Base-by-base conservation (phyloP, 1,284 basidiomycete genomes). In the Cerioporus squamosus region DNA sequence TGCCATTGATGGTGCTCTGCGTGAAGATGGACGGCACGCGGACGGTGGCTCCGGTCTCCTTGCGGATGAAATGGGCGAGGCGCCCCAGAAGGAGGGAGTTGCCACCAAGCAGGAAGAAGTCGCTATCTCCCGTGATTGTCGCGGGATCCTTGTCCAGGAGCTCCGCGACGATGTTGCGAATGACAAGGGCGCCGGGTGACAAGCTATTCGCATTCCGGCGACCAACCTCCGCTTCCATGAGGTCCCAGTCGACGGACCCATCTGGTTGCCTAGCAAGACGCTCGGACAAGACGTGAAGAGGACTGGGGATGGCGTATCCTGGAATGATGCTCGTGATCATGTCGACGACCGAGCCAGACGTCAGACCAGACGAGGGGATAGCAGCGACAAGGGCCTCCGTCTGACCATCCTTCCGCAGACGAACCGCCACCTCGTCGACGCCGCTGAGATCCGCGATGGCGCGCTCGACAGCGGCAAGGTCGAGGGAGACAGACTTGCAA, bases 391-490 rank as follows among this genome's bases (percentile, higher is more conserved):
- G 75, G 2, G 75, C 78, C 55, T 77, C 77, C 8, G 71, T 62
- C 12, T 70, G 60, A 10, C 74, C 75, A 49, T 79, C 75, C 5
- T 65, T 59, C 2, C 68, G 66, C 17, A 65, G 40, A 18, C 75
- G 74, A 24, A 78, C 57, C 15, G 83, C 74, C 59, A 83, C 83
- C 46, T 87, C 86, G 9, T 68, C 57, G 17, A 88, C 78, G 29
- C 79, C 81, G 2, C 72, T 62, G n/a, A 83, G 69, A 1, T 70
- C 66, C 3, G 77, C 70, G 14, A 90, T 66, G 0, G 81, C 80
- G 0, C 72, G 69, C 62, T 83, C 78, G 17, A 88, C 72, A 0
- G 56, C 64, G 14, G 51, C 50, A 2, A 72, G n/a, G 51, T 77
- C 69, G 52, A 79, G 51, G 1, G 66, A 40, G 3, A 80, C 77